A percentile compares a stretch with the other conserved stretches of the same genome.
phyloP scores from a whole-genome alignment of 257 asterid genomes.

The Perilla frutescens region DNA sequence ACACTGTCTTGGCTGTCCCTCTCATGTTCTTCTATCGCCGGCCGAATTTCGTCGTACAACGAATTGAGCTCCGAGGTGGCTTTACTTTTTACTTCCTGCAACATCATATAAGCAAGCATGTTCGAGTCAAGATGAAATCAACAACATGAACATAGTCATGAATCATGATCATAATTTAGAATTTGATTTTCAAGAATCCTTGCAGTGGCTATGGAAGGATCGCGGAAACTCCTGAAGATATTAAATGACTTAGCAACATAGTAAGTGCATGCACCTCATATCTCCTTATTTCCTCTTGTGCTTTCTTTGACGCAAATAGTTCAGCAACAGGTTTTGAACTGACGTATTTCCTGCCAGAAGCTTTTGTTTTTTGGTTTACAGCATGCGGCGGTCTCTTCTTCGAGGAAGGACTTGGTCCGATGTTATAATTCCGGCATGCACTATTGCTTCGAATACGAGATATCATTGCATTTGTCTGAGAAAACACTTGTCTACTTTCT shows the following conservation, averaged over 20 bases:
- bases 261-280: conserved; percentile 57
- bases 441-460: conserved; percentile 68
- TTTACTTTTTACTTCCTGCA: conserved; percentile 67
- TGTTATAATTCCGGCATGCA: conserved; percentile 57
- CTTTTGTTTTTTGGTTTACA: conserved; percentile 51
- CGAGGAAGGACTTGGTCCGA: conserved; percentile 54
- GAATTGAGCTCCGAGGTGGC: conserved; percentile 64
- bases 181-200: neutral
- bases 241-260: neutral
- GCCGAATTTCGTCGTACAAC: conserved; percentile 86
- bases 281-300: conserved; percentile 66
- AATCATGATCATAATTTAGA: neutral
- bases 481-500: conserved; percentile 46
- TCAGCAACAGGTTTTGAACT: conserved; percentile 61
- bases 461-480: conserved; percentile 58
- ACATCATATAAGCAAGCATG: conserved; percentile 5
- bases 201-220: conserved; percentile 1
- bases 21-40: conserved; percentile 85
- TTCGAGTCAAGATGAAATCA: conserved; percentile 3
- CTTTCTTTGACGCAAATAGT: conserved; percentile 70
- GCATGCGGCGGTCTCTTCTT: conserved; percentile 62
- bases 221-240: conserved; percentile 3
- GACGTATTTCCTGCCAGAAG: conserved; percentile 55
- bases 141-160: conserved; percentile 17
- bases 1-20: conserved; percentile 87